A percentile compares a stretch with the other conserved stretches of the same genome.
Evolutionary conservation across 2,329 filamentous ascomycete genomes (phyloP).

Genomic region (Septoria petroselini): DNA sequence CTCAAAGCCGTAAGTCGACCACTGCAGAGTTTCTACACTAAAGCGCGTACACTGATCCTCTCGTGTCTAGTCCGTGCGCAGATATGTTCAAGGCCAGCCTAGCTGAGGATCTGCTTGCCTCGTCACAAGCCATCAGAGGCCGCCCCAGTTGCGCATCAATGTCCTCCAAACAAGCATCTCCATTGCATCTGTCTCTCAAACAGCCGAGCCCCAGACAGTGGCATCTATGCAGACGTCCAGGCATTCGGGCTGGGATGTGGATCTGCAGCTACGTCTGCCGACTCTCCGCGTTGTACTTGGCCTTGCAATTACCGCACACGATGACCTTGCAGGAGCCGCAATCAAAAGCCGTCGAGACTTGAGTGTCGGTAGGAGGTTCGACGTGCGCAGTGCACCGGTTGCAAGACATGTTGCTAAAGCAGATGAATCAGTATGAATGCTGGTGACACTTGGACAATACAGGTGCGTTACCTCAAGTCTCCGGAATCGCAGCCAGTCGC

Average conservation of each 20-base stretch:
- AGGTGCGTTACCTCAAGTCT: conserved; percentile 18
- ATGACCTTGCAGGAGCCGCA: neutral
- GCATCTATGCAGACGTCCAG: neutral
- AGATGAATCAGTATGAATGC: neutral
- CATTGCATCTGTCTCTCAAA: too few species aligned
- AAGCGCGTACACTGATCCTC: conserved; percentile 11
- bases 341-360: neutral
- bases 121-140: too few species aligned
- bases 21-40: neutral
- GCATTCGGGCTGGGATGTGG: too few species aligned
- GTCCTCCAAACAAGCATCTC: too few species aligned
- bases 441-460: too few species aligned
- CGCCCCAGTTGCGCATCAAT: too few species aligned
- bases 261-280: neutral
- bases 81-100: conserved; percentile 10
- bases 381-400: neutral
- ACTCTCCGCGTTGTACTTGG: neutral
- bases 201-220: too few species aligned
- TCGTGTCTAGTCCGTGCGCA: conserved; percentile 3
- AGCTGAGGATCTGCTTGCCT: neutral
- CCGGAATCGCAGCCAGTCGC: conserved; percentile 21
- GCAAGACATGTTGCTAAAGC: neutral
- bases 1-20: conserved; percentile 51
- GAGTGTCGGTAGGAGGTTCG: neutral
- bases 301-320: neutral